Conservation (phyloP, 257 asterid species). For the Solanum clarkiae region DNA sequence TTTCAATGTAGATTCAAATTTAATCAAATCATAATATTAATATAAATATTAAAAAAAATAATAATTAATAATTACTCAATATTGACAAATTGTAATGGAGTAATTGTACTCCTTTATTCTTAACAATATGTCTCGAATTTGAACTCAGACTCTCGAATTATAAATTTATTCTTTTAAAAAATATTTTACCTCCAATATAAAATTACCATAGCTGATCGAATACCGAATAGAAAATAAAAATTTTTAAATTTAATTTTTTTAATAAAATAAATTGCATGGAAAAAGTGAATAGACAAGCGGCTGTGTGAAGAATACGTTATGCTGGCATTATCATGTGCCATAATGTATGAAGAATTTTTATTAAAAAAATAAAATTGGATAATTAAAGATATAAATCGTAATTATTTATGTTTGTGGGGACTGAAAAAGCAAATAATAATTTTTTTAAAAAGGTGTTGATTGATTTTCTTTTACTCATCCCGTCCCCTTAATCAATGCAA, state of each 20-base stretch:
- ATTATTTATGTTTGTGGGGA: not conserved
- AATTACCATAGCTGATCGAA: rapidly evolving
- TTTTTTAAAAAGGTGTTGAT: not conserved
- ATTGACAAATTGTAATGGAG: not conserved
- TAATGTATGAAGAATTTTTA: not conserved
- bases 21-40: not conserved
- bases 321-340: not conserved
- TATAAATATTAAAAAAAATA: not conserved
- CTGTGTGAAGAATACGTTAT: not conserved
- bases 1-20: not conserved
- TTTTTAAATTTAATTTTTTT: not conserved
- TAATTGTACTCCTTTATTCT: not conserved
- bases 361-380: not conserved
- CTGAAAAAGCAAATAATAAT: not conserved
- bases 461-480: constrained; percentile 10
- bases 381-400: not conserved
- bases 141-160: not conserved
- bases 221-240: not conserved
- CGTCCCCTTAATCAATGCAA: constrained; percentile 17
- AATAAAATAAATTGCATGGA: not conserved
- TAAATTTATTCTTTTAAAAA: not conserved
- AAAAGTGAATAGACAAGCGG: not conserved
- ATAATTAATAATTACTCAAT: not conserved
- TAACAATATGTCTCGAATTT: not conserved
- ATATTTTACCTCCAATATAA: not conserved